A percentile compares a stretch with the other conserved stretches of the same genome.
Conservation (phyloP, 495 filamentous ascomycete genomes). For the Hypoxylon intermedium region DNA sequence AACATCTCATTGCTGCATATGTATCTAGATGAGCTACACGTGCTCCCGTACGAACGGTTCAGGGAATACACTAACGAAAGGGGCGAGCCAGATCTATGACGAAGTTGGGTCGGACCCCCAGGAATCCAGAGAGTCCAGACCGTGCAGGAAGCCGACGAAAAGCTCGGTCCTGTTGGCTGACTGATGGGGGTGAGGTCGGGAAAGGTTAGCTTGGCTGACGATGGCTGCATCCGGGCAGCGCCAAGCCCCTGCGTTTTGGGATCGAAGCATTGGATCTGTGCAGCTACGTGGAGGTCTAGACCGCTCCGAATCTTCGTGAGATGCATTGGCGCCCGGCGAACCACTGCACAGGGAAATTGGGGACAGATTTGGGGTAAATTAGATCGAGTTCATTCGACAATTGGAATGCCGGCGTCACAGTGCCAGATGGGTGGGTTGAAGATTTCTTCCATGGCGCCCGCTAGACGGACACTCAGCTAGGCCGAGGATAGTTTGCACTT, state of each 20-base stretch:
- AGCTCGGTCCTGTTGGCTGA: neutral
- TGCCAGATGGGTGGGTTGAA: constrained; percentile 2
- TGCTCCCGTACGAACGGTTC: constrained; percentile 13
- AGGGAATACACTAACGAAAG: constrained; percentile 1
- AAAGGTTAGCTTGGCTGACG: constrained; percentile 32
- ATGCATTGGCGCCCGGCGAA: constrained; percentile 33
- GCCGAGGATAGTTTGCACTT: constrained; percentile 15
- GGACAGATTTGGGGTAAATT: constrained; percentile 27
- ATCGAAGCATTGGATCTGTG: constrained; percentile 16
- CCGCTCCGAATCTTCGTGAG: constrained; percentile 35
- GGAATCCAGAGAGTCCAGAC: constrained; percentile 22
- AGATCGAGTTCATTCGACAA: neutral
- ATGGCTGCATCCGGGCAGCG: constrained; percentile 20
- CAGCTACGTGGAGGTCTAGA: constrained; percentile 36
- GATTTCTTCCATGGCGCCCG: constrained; percentile 18
- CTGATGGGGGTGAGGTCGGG: neutral
- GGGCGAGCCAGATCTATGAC: constrained; percentile 18
- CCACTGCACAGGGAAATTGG: constrained; percentile 25
- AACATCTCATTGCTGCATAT: constrained; percentile 1
- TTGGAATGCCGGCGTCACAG: constrained; percentile 2
- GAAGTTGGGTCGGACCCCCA: constrained; percentile 22
- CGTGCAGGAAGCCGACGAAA: constrained; percentile 20
- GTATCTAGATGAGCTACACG: constrained; percentile 5
- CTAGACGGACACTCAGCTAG: constrained; percentile 10
- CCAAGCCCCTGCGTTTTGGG: constrained; percentile 13